A percentile compares a stretch with the other conserved stretches of the same genome.
phyloP scores from a whole-genome alignment of 176 grass and related monocot genomes.

The Ensete glaucum region DNA sequence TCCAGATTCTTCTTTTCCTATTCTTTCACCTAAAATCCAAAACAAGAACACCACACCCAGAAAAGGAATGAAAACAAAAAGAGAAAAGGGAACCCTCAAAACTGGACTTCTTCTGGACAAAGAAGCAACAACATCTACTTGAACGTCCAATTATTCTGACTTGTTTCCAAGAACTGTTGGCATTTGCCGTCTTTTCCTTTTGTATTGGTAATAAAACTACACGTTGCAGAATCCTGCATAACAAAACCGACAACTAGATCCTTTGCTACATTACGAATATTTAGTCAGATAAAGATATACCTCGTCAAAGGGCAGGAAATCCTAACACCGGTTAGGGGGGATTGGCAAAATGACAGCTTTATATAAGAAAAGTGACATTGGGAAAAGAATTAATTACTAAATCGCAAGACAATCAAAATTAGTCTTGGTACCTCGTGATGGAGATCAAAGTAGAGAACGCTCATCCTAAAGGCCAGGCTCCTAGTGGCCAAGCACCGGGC shows the following conservation, averaged over 20 bases:
- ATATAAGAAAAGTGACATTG: not conserved
- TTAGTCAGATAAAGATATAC: not conserved
- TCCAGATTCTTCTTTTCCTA: not conserved
- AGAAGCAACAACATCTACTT: not conserved
- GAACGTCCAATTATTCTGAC: not conserved
- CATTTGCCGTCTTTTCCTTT: not conserved
- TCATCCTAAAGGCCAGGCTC: constrained; percentile 94
- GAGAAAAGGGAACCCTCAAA: not conserved
- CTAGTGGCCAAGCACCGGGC: constrained; percentile 78
- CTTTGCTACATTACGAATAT: not conserved
- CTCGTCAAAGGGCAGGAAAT: no score
- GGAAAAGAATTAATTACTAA: not conserved
- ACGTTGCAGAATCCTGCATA: not conserved
- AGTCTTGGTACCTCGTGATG: constrained; percentile 24
- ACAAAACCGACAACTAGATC: not conserved
- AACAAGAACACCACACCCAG: not conserved
- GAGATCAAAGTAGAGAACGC: constrained; percentile 86
- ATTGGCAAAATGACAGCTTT: not conserved
- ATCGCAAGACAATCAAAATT: no score
- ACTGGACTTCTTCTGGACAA: not conserved
- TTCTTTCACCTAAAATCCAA: not conserved
- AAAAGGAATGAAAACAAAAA: no score
- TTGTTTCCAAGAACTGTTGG: not conserved
- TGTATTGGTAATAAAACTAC: not conserved
- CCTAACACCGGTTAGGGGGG: not conserved